Base-by-base conservation (phyloP, 140 eudicot genomes). In the Stevia rebaudiana region DNA sequence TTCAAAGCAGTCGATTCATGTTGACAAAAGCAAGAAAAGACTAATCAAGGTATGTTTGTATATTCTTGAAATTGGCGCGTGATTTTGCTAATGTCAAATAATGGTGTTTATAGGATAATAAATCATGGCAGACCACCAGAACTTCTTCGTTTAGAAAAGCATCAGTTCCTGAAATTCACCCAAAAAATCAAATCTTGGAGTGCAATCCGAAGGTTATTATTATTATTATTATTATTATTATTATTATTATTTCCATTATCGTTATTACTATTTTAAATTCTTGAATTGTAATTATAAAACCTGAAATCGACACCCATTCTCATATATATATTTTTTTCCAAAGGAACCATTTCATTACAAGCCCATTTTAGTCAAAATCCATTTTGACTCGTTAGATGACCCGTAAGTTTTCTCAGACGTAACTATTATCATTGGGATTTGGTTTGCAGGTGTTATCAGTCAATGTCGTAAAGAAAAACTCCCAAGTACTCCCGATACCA, bases 371-470 rank as follows among this genome's bases (percentile, higher is more conserved):
- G 24, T 48, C 13, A 19, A 12, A 16, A 33, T 40, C 23, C 16
- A 9, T 13, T 25, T 53, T 53, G 40, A 25, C 39, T 11, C 1
- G 37, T 54, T 54, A 54, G 40, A 13, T 15, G 63, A 47, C 53
- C 43, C 23, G 21, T 3, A 16, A 0, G 23, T 40, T n/a, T 67
- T 40, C 5, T 47, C 24, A 17, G 41, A 13, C 22, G 24, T 11
- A 49, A 25, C 43, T 28, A 24, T 22, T 22, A 40, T 37, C 36
- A 11, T 35, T 0, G 22, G 43, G 42, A 48, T 71, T 16, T 22
- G 9, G 54, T 57, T 42, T 69, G 72, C 80, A 90, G 97, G 86
- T 71, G 31, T 66, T 70, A 18, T 71, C 83, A 11, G 74, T 69
- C 22, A 76, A 56, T 36, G 87, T 69, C 47, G 57, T 72, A 48